A percentile compares a stretch with the other conserved stretches of the same genome.
phyloP scores from a whole-genome alignment of 2,329 filamentous ascomycete species.

The Ilyonectria mors-panacis region DNA sequence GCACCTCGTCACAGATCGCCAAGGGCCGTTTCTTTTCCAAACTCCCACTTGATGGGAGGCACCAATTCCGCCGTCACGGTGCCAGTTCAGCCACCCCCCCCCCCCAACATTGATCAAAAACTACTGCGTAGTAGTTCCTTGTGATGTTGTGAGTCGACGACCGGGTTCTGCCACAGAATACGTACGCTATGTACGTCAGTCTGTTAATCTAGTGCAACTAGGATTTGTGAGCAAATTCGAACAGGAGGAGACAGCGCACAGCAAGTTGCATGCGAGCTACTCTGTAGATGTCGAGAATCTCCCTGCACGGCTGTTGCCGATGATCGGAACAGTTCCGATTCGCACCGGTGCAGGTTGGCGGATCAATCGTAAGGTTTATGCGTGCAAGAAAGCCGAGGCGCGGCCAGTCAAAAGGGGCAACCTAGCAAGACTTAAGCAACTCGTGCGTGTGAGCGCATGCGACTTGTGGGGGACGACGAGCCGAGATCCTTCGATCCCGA shows the following conservation, averaged over 20 bases:
- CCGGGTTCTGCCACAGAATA: background rate
- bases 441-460: constrained; percentile 33
- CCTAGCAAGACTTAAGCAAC: constrained; percentile 17
- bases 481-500: constrained; percentile 36
- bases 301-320: constrained; percentile 32
- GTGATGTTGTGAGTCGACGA: background rate
- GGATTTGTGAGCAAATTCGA: background rate
- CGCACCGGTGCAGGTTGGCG: constrained; percentile 35
- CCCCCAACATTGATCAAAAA: background rate
- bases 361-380: constrained; percentile 39
- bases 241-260: constrained; percentile 11
- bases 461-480: constrained; percentile 41
- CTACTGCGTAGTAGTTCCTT: background rate
- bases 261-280: constrained; percentile 23
- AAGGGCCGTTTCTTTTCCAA: background rate
- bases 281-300: constrained; percentile 30
- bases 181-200: background rate
- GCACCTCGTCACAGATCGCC: background rate
- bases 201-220: background rate
- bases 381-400: constrained; percentile 33
- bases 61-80: background rate
- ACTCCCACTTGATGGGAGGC: background rate
- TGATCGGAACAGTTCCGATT: constrained; percentile 46
- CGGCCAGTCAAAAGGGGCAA: constrained; percentile 32
- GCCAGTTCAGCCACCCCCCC: constrained; percentile 7